A percentile compares a stretch with the other conserved stretches of the same genome.
phyloP scores from a whole-genome alignment of 2,329 filamentous ascomycete genomes.

The Tolypocladium endophyticum region DNA sequence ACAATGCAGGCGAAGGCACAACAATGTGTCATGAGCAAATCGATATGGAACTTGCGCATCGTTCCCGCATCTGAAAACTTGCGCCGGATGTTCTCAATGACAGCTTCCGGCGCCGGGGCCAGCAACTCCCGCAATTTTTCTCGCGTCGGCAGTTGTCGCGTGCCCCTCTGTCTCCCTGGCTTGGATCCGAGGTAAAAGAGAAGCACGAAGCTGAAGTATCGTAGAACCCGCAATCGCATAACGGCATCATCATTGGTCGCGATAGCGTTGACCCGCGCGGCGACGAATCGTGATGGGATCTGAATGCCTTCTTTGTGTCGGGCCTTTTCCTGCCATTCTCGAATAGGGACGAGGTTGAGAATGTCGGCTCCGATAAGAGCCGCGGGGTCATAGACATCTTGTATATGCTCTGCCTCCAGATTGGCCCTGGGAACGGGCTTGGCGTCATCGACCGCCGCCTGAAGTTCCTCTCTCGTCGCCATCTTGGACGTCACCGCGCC shows the following conservation, averaged over 20 bases:
- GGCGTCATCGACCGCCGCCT: conserved; percentile 51
- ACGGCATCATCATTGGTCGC: conserved; percentile 43
- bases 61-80: conserved; percentile 56
- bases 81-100: conserved; percentile 56
- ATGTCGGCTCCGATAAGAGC: conserved; percentile 57
- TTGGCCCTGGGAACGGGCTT: conserved; percentile 68
- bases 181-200: conserved; percentile 39
- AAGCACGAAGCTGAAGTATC: conserved; percentile 49
- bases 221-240: conserved; percentile 44
- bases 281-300: conserved; percentile 53
- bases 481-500: conserved; percentile 52
- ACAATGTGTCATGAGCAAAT: conserved; percentile 64
- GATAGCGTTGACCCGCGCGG: conserved; percentile 45
- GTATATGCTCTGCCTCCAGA: conserved; percentile 51
- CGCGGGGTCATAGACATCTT: conserved; percentile 62
- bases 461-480: conserved; percentile 55
- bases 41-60: conserved; percentile 61
- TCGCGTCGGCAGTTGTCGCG: conserved; percentile 43
- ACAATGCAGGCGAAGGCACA: conserved; percentile 61
- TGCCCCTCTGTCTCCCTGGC: conserved; percentile 34
- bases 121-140: conserved; percentile 51
- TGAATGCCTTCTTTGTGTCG: conserved; percentile 46
- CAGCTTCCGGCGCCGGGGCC: conserved; percentile 45
- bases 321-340: conserved; percentile 64
- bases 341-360: conserved; percentile 56